A percentile compares a stretch with the other conserved stretches of the same genome.
Evolutionary conservation across 2,329 filamentous ascomycete species (phyloP).

Genomic region (Corniculantispora saksenae): DNA sequence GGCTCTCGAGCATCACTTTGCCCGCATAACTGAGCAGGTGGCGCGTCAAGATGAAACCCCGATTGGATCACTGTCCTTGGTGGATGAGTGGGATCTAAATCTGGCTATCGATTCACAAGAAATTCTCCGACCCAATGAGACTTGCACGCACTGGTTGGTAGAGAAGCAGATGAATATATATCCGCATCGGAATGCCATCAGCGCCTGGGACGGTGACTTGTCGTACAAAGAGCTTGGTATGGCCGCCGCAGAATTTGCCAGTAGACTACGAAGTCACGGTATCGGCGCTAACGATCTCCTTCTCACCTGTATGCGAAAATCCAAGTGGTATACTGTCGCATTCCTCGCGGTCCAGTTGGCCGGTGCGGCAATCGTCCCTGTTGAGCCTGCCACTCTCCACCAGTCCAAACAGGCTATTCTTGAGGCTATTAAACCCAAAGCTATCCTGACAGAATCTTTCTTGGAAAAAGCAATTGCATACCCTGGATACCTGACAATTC

Average conservation of each 20-base stretch:
- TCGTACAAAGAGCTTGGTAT: conserved; percentile 12
- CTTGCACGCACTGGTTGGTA: conserved; percentile 5
- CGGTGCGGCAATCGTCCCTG: background rate
- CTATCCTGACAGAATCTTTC: background rate
- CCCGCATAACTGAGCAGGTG: background rate
- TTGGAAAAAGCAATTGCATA: background rate
- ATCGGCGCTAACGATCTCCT: background rate
- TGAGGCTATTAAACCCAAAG: background rate
- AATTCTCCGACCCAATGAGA: background rate
- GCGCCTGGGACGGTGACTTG: conserved; percentile 12
- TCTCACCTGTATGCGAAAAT: background rate
- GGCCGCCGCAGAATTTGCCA: background rate
- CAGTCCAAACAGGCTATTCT: background rate
- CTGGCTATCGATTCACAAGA: background rate
- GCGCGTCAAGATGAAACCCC: background rate
- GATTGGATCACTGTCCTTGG: background rate
- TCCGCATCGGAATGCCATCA: background rate
- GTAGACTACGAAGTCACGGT: background rate
- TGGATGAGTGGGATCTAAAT: conserved; percentile 1
- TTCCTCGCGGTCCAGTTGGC: background rate
- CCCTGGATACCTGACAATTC: background rate
- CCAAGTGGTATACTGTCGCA: background rate
- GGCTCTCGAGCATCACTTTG: conserved; percentile 2
- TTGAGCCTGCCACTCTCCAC: background rate
- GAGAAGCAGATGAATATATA: background rate